Base-by-base conservation (phyloP, 169 alveolate species). In the Cryptosporidium ryanae region DNA sequence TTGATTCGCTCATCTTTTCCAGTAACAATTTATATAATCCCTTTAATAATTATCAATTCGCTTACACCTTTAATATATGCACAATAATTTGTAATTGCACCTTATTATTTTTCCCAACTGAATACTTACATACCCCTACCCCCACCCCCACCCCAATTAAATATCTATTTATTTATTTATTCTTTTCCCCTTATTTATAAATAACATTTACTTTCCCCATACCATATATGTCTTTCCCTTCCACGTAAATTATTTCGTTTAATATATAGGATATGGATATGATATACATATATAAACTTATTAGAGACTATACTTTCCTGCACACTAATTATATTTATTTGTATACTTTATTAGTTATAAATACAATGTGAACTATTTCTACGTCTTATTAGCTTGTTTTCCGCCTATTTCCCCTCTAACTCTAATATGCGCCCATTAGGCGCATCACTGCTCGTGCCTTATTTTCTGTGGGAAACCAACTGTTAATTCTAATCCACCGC, bases 1-100 rank as follows among this genome's bases (percentile, higher is more conserved):
- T 63, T 59, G 84, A 59, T 27, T 76, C 84, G 25, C 76, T 76
- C 84, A 76, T 76, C 17, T n/a, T 76, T 95, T 90, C 89, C 31
- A 61, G 38, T 21, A 91, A 29, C 5, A 7, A 27, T 1, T 18
- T n/a, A n/a, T 54, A 65, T 48, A 23, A 18, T 7, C 13, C 4
- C 34, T 54, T 7, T 7, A 23, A n/a, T 15, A 18, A 18, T 18
- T 29, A 23, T 65, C 3, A 18, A 50, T 54, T 65, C 21, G 87
- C 46, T 64, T 87, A 38, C 21, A 18, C 46, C 31, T 48, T 4
- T 25, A 48, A 48, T 23, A 10, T 66, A 43, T 65, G 82, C 82
- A 66, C 2, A 66, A 65, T 38, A 66, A 48, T 64, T 12, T 21
- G 3, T 48, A 66, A 48, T n/a, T 48, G 18, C 82, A 48, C 52